Conservation (phyloP, 257 asterid species). For the Nemophila menziesii region DNA sequence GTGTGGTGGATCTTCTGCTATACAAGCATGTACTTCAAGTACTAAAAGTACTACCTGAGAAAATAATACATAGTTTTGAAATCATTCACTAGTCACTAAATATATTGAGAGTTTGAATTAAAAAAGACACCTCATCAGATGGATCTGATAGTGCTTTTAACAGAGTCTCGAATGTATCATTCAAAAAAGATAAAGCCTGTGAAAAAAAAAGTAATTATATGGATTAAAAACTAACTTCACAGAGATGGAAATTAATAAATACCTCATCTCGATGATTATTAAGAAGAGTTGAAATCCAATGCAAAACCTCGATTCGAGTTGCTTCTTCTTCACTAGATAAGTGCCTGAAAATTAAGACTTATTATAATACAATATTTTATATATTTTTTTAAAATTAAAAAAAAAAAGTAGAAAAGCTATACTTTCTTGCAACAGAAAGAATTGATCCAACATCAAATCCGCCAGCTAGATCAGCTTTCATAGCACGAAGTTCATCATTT, state of each 20-base stretch:
- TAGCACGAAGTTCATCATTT: too few species aligned
- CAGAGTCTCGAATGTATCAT: constrained; percentile 74
- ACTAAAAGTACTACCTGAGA: constrained; percentile 92
- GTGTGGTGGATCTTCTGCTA: constrained; percentile 77
- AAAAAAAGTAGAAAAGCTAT: constrained; percentile 7
- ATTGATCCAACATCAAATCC: constrained; percentile 82
- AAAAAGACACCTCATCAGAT: constrained; percentile 81
- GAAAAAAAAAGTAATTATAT: constrained; percentile 12
- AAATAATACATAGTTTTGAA: not conserved
- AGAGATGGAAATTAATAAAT: constrained; percentile 1
- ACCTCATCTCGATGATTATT: constrained; percentile 74
- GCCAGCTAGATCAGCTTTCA: constrained; percentile 71
- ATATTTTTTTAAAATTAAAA: too few species aligned
- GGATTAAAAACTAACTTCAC: not conserved
- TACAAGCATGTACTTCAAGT: constrained; percentile 96
- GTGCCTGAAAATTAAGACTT: constrained; percentile 36
- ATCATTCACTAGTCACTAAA: too few species aligned
- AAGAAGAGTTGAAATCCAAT: constrained; percentile 61
- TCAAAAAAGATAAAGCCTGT: constrained; percentile 78
- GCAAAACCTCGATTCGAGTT: too few species aligned
- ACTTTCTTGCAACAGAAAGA: constrained; percentile 89
- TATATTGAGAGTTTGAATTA: constrained; percentile 10
- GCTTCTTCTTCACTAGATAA: constrained; percentile 93
- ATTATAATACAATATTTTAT: not conserved
- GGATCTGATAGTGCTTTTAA: constrained; percentile 90